A percentile compares a stretch with the other conserved stretches of the same genome.
phyloP scores from a whole-genome alignment of 352 stramenopile genomes.

The Peronospora belbahrii region DNA sequence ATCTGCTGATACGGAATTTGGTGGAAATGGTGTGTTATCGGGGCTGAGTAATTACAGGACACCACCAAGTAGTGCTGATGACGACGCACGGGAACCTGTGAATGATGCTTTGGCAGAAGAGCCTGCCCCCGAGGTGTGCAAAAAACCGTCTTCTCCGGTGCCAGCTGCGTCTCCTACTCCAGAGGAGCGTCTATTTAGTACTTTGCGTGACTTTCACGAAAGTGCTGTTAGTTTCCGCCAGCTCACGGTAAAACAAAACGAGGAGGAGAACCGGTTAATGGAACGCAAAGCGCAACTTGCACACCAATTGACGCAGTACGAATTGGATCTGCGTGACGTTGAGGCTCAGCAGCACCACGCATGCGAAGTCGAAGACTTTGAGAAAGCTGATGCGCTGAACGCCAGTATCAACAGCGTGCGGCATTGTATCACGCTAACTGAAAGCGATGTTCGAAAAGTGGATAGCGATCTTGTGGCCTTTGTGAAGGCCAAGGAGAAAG shows the following conservation, averaged over 20 bases:
- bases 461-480: constrained; percentile 65
- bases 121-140: constrained; percentile 15
- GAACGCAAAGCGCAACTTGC: constrained; percentile 57
- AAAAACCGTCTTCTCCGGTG: constrained; percentile 17
- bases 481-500: constrained; percentile 70
- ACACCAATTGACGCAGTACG: constrained; percentile 69
- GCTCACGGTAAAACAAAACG: constrained; percentile 54
- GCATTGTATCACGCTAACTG: constrained; percentile 70
- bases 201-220: constrained; percentile 66
- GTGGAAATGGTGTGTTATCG: constrained; percentile 34
- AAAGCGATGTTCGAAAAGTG: constrained; percentile 73
- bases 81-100: constrained; percentile 9
- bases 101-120: constrained; percentile 13
- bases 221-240: constrained; percentile 64
- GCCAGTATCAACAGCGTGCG: constrained; percentile 72
- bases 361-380: constrained; percentile 78
- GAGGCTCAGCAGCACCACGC: constrained; percentile 77
- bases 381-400: constrained; percentile 76
- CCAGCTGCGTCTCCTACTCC: constrained; percentile 36
- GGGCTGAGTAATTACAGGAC: constrained; percentile 41
- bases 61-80: constrained; percentile 10
- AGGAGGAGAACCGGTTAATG: constrained; percentile 64
- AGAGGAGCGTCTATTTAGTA: constrained; percentile 57
- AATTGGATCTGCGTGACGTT: constrained; percentile 70
- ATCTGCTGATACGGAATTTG: constrained; percentile 16